Base-by-base conservation (phyloP, 352 stramenopile genomes). In the Phytophthora chlamydospora region DNA sequence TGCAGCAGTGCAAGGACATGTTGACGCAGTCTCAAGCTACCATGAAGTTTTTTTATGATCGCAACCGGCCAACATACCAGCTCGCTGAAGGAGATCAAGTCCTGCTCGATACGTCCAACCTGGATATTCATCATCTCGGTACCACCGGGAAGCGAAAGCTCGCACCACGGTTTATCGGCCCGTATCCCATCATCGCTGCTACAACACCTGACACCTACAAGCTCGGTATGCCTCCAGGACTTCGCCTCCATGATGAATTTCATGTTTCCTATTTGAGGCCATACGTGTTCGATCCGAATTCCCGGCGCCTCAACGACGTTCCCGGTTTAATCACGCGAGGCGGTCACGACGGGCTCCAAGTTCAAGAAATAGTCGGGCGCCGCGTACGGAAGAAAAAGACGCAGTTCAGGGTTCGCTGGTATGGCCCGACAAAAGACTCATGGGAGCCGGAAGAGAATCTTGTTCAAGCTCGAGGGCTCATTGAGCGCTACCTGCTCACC, bases 201-300 rank as follows among this genome's bases (percentile, higher is more conserved):
- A 64, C 62, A 0, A 58, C 38, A 1, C 47, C 47, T 1, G 36
- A 52, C 21, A 70, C 62, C 0, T 60, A 61, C 49, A 44, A 58
- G 12, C 48, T 61, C 27, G 36, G 17, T 11, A 12, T 70, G 0
- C 53, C 53, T 5, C 62, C 62, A 3, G 53, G 53, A 17, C 3
- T 61, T 19, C 32, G 34, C 0, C 62, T 65, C 1, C 54, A 64
- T n/a, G 54, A 65, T 29, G 62, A 70, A n/a, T 70, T 70, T 31
- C 62, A 70, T 24, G 31, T 64, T 1, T 24, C 21, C 21, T 60
- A 50, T 13, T 27, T 69, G 6, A 38, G 45, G 0, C 35, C 31
- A 0, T 66, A 66, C 31, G 10, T 48, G 13, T 45, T 51, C 16
- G 62, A 71, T 24, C 19, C 27, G 2, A 71, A 62, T 48, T 36